These are phyloP conservation scores for Suillus sp. DNA, from an alignment of 768 basidiomycete genomes.

Conservation along the genomic window DNA sequence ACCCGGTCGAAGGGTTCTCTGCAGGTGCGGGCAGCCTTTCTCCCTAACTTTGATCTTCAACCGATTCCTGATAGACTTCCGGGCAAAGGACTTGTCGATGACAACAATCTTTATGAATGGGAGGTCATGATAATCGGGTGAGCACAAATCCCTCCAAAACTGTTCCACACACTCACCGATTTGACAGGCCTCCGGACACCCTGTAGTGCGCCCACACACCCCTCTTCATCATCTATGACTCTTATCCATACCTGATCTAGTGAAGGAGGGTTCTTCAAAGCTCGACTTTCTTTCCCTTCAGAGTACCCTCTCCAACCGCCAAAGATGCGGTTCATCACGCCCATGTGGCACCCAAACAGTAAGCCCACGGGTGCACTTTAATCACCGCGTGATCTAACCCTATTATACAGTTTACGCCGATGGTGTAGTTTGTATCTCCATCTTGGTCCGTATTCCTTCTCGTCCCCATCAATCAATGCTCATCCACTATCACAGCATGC, in stretches of 20 bases:
- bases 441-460: conserved; percentile 54
- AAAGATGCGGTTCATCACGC: conserved; percentile 94
- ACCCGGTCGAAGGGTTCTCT: conserved; percentile 94
- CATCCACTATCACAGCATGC: conserved; percentile 62
- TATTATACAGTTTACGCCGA: conserved; percentile 77
- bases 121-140: conserved; percentile 94
- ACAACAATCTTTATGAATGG: conserved; percentile 95
- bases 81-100: conserved; percentile 84
- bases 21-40: conserved; percentile 59
- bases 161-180: conserved; percentile 21
- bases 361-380: conserved; percentile 30
- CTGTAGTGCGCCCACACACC: conserved; percentile 66
- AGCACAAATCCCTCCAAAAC: conserved; percentile 30
- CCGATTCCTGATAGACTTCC: conserved; percentile 36
- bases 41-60: conserved; percentile 34
- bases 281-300: conserved; percentile 82
- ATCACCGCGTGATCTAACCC: not conserved
- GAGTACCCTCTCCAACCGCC: conserved; percentile 92
- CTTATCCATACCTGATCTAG: conserved; percentile 39
- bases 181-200: conserved; percentile 82
- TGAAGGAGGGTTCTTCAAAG: conserved; percentile 96
- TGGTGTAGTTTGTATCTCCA: conserved; percentile 94
- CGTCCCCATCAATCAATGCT: conserved; percentile 6
- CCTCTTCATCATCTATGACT: conserved; percentile 1
- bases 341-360: conserved; percentile 99